Conservation (phyloP, 1,284 basidiomycete genomes). For the Austroboletus olivaceoglutinosus region DNA sequence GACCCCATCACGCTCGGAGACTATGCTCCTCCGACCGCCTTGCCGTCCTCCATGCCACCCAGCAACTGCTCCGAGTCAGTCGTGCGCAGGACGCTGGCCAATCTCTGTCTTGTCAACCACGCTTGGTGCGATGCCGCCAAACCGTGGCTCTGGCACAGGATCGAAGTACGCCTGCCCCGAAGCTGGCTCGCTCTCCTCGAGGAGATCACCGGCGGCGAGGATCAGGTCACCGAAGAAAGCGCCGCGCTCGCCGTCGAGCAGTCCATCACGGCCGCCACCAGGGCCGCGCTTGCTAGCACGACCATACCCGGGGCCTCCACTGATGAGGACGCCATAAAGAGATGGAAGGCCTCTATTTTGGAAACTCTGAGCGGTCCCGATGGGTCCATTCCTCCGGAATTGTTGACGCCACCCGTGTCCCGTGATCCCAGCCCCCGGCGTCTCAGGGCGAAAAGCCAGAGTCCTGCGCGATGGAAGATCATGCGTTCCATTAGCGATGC, state of each 20-base stretch:
- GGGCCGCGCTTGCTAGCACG: conserved; percentile 50
- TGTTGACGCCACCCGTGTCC: conserved; percentile 72
- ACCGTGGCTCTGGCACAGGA: conserved; percentile 76
- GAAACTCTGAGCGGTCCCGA: conserved; percentile 59
- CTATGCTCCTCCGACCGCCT: conserved; percentile 51
- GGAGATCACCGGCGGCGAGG: conserved; percentile 70
- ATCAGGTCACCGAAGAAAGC: conserved; percentile 46
- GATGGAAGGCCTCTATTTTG: conserved; percentile 61
- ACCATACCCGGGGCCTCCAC: conserved; percentile 32
- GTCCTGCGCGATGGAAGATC: conserved; percentile 77
- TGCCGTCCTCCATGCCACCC: conserved; percentile 69
- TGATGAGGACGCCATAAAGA: conserved; percentile 44
- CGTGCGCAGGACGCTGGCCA: conserved; percentile 60
- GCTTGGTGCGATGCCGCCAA: conserved; percentile 75
- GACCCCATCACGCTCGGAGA: conserved; percentile 58
- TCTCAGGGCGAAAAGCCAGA: conserved; percentile 68
- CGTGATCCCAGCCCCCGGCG: conserved; percentile 78
- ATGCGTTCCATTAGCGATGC: conserved; percentile 73
- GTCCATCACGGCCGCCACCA: conserved; percentile 61
- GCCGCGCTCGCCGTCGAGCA: conserved; percentile 61
- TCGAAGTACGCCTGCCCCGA: conserved; percentile 75
- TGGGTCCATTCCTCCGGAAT: conserved; percentile 64
- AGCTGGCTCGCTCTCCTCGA: conserved; percentile 79
- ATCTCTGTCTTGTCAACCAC: conserved; percentile 68
- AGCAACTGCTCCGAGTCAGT: conserved; percentile 64